Evolutionary conservation across 2,329 filamentous ascomycete species (phyloP), one percentile per base, ranked within the genome.

Genomic region (Xylaria sp.): DNA sequence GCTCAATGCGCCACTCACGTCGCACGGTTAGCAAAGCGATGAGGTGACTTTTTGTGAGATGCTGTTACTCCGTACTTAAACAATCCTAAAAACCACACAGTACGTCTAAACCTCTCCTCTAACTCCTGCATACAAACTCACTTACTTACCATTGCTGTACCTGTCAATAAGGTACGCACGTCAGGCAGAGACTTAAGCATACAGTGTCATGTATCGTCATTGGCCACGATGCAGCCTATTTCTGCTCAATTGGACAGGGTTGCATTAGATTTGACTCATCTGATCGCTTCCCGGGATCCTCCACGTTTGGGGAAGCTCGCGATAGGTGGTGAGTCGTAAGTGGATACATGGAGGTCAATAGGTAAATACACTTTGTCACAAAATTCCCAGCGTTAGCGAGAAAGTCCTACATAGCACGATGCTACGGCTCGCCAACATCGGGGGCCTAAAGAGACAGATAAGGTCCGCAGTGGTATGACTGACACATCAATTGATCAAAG

Each of bases 231-330:
- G 64, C 48, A 63, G 57, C 50, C 56, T n/a, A 37, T 34, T 56
- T 56, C 46, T 20, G 12, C 54, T 52, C 52, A n/a, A 58, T 54
- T 23, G 37, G 52, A 37, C 55, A 32, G 59, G 59, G 67, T 66
- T 66, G 41, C 67, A 69, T 69, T 61, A 48, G 12, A 12, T 28
- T 61, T 64, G 69, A 71, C 69, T 71, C 69, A 71, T 66, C 63
- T 61, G 59, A 69, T 62, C 67, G 63, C 6, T 52, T 52, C 51
- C 32, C 41, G 28, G 57, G 51, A 56, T 54, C 39, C 51, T 66
- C 39, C 39, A 56, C 15, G n/a, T 20, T 18, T 7, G 58, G 44
- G 51, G 51, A 59, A 44, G 6, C 32, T 56, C 57, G 52, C 57
- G n/a, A 61, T 66, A 56, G 56, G 63, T 51, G 25, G 57, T 62